Base-by-base conservation (phyloP, 2,329 filamentous ascomycete genomes). In the Fusarium globosum region DNA sequence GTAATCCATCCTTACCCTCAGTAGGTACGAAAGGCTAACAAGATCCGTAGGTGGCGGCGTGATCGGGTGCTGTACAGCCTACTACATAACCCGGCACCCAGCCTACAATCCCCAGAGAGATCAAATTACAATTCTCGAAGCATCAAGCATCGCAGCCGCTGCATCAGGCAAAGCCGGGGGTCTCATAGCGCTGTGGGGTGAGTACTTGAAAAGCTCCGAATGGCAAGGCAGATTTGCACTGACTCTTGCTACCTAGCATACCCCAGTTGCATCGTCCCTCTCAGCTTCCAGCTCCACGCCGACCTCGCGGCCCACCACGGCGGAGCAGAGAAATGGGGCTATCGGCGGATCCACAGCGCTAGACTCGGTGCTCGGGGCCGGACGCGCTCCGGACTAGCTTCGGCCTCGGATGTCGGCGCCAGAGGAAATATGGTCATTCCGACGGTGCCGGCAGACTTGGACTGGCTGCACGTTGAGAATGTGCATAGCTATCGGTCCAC, bases 211-310 rank as follows among this genome's bases (percentile, higher is more conserved):
- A 18, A 43, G 7, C 16, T 26, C 42, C n/a, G n/a, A 45, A 13
- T 45, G 42, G 42, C 42, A 45, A 45, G 42, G 42, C 42, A 45
- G n/a, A 26, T 45, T 45, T 18, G 16, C 13, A 13, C n/a, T 9
- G 42, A 45, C 42, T 45, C n/a, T 26, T 0, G 18, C n/a, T 16
- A 4, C 15, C n/a, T 9, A 45, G 42, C 42, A 45, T 18, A 13
- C 16, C 42, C 42, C 42, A 45, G 42, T 13, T 45, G 42, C 16
- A 13, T 45, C n/a, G 42, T 45, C n/a, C 42, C 42, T 45, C 42
- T 45, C n/a, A 45, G 42, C 42, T 45, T 45, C n/a, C 42, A 45
- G 42, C 42, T 45, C 42, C 42, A 45, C 42, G 42, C 42, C 16
- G 42, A 45, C 42, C 42, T 45, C n/a, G 42, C 42, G 11, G 42